Conservation (phyloP, 257 asterid genomes). For the Solanum pinnatisectum region DNA sequence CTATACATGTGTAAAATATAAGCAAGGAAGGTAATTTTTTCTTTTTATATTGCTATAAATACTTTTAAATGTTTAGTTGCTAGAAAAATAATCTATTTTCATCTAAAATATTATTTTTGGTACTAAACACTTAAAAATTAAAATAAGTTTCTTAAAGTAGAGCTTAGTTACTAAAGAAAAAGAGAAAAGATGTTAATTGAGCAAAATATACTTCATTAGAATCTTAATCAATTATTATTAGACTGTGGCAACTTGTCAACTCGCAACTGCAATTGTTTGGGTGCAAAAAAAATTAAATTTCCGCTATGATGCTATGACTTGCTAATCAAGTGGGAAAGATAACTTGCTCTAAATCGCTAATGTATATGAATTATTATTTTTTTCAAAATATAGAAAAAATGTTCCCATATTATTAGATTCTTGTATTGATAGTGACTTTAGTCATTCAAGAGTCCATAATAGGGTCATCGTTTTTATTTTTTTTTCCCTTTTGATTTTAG, state of each 20-base stretch:
- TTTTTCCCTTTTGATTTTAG: background rate
- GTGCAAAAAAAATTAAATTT: no score
- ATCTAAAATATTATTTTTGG: background rate
- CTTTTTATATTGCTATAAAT: background rate
- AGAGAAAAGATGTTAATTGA: background rate
- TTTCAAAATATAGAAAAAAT: background rate
- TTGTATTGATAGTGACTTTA: background rate
- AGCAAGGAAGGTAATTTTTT: background rate
- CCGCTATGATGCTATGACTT: fast-evolving
- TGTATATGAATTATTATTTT: no score
- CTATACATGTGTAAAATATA: no score
- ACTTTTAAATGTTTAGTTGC: background rate
- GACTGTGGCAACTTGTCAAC: background rate
- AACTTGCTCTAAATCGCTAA: background rate
- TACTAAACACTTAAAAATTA: background rate
- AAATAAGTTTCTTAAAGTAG: background rate
- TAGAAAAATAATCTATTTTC: no score
- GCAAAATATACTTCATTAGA: background rate
- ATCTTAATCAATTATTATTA: no score
- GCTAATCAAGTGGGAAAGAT: fast-evolving
- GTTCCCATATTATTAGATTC: background rate
- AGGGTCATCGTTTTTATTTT: background rate
- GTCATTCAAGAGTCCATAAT: background rate
- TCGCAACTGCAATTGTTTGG: no score
- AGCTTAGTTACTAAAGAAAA: background rate